Evolutionary conservation across 306 rosid species (phyloP), one percentile per base, ranked within the genome.

Genomic region (Vigna mungo): DNA sequence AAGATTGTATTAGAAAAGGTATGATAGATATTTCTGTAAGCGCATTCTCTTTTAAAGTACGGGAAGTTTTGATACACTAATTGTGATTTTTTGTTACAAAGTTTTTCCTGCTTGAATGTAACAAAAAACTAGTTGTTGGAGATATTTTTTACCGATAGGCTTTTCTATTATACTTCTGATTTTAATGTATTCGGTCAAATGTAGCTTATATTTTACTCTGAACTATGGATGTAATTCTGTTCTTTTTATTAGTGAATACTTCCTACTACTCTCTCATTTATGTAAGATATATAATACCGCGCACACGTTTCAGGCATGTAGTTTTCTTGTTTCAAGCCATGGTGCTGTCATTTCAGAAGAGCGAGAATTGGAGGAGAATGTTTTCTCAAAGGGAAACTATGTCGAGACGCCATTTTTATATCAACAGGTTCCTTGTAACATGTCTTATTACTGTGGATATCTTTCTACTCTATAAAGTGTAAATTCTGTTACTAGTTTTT

Each of bases 1-100:
- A 93, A 93, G 88, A 87, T 89, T 86, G 96, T 93, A 77, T 83
- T 93, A 86, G 96, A 88, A 78, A 89, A 90, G 97, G 97, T 90
- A 85, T 68, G 16, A 23, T 47, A 32, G 64, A 51, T 30, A 60
- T 74, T 47, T 37, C 43, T 68, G 64, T 51, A 13, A 37, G 20
- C 34, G 47, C 74, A 64, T 25, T 47, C 47, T 48, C 37, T 80
- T 79, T 36, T 34, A 65, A 46, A 47, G 46, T 64, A 32, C 63
- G 32, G 30, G 69, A 55, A 75, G 39, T 54, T 25, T 65, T 17
- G 7, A 41, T 72, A 39, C 56, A 23, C 32, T 18, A 17, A 47
- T 54, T 56, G 10, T 25, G 44, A 30, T 67, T 61, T 51, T 18
- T 47, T 37, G 34, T 80, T 63, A 11, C 21, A 5, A 14, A 54